A percentile compares a stretch with the other conserved stretches of the same genome.
phyloP scores from a whole-genome alignment of 2,329 filamentous ascomycete genomes.

The Cladobotryum mycophilum region DNA sequence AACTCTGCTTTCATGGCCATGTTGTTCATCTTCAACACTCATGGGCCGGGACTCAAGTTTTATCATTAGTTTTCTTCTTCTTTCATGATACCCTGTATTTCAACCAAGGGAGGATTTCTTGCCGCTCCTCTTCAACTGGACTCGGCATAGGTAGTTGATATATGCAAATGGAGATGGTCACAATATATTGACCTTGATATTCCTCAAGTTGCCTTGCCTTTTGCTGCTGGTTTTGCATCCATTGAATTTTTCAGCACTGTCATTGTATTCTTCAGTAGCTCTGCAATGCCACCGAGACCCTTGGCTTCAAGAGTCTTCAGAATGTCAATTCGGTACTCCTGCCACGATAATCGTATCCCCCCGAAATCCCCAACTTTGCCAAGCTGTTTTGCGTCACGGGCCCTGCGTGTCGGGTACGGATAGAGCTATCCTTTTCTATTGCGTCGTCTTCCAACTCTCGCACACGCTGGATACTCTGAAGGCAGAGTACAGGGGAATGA shows the following conservation, averaged over 20 bases:
- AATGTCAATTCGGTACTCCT: conserved; percentile 68
- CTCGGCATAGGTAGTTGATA: conserved; percentile 4
- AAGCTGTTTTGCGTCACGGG: conserved; percentile 67
- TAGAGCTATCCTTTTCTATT: conserved; percentile 30
- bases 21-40: conserved; percentile 23
- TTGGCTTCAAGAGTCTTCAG: conserved; percentile 59
- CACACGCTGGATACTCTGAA: conserved; percentile 50
- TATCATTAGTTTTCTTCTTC: conserved; percentile 11
- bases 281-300: conserved; percentile 59
- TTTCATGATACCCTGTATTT: conserved; percentile 31
- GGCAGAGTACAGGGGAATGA: conserved; percentile 50
- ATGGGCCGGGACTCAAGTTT: conserved; percentile 6
- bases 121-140: conserved; percentile 12
- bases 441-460: conserved; percentile 52
- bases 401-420: conserved; percentile 51
- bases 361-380: conserved; percentile 56
- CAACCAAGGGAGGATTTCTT: conserved; percentile 23
- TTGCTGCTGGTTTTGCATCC: conserved; percentile 22
- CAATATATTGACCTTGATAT: not conserved
- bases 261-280: conserved; percentile 76
- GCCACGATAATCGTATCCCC: conserved; percentile 62
- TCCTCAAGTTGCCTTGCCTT: conserved; percentile 14
- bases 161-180: not conserved
- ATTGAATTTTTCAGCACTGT: conserved; percentile 57
- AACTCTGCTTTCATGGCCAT: conserved; percentile 24